Evolutionary conservation across 129 eudicot species (phyloP).

Genomic region (Pulicaria dysenterica): DNA sequence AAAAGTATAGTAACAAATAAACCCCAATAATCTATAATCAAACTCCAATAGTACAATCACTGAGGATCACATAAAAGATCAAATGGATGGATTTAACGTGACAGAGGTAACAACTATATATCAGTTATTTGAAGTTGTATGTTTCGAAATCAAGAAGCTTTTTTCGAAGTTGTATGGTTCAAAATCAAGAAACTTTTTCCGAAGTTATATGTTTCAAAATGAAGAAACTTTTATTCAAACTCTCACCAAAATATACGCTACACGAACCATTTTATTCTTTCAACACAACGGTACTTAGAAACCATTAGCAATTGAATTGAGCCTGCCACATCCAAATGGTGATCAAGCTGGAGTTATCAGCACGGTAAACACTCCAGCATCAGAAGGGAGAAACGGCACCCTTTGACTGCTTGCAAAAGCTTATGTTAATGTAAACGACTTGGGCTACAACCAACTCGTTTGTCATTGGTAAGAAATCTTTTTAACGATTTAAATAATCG

Average conservation of each 20-base stretch:
- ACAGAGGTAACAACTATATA: conserved; percentile 44
- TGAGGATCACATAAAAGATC: conserved; percentile 44
- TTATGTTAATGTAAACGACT: conserved; percentile 72
- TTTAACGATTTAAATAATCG: neutral
- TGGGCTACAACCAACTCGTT: conserved; percentile 77
- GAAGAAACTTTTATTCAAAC: conserved; percentile 29
- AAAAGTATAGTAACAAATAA: no score
- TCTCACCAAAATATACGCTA: conserved; percentile 60
- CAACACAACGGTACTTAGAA: conserved; percentile 55
- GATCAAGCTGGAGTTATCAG: conserved; percentile 53
- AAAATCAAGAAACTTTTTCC: no score
- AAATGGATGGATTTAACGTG: conserved; percentile 48
- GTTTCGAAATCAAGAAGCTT: no score
- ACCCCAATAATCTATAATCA: no score
- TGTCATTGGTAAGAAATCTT: conserved; percentile 57
- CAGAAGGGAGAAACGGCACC: conserved; percentile 53
- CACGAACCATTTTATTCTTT: conserved; percentile 69
- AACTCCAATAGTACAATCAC: conserved; percentile 54
- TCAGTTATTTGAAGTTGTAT: neutral
- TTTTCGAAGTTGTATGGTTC: no score
- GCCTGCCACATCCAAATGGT: conserved; percentile 61
- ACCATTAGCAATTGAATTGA: conserved; percentile 74
- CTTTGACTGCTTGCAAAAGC: conserved; percentile 82
- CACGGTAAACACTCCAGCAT: conserved; percentile 60
- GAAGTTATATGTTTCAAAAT: neutral